phyloP scores from a whole-genome alignment of 2,329 filamentous ascomycete genomes.

The Colletotrichum sp. region DNA sequence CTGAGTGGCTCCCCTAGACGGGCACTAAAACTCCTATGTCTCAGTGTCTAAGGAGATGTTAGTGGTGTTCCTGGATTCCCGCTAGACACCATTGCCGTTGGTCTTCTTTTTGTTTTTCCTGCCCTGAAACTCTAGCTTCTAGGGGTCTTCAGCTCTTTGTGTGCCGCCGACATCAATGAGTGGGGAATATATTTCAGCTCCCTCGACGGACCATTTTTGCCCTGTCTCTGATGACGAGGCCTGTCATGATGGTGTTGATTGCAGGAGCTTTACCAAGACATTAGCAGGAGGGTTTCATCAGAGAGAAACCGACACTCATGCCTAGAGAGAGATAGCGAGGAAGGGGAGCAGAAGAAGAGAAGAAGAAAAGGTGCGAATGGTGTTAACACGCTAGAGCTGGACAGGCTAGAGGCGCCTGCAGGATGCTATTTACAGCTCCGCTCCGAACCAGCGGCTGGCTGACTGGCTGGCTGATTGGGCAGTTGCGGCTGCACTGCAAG shows the following conservation, averaged over 20 bases:
- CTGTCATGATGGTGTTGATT: not conserved
- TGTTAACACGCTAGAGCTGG: not conserved
- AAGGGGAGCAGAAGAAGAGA: not conserved
- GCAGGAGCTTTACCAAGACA: not conserved
- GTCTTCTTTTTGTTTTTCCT: not conserved
- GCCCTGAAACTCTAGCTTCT: not conserved
- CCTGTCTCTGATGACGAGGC: not conserved
- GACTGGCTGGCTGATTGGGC: not conserved
- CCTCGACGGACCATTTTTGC: not conserved
- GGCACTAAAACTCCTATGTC: too few relatives aligned
- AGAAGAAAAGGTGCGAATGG: not conserved
- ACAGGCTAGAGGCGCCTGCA: conserved; percentile 1
- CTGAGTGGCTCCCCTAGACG: too few relatives aligned
- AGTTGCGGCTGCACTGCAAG: not conserved
- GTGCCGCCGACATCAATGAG: not conserved
- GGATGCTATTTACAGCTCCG: conserved; percentile 9
- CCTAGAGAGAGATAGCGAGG: not conserved
- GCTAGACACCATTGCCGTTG: not conserved
- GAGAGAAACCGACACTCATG: not conserved
- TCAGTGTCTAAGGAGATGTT: not conserved
- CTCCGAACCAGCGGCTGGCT: not conserved
- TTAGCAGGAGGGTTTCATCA: not conserved
- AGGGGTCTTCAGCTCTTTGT: not conserved
- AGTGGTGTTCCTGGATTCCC: not conserved
- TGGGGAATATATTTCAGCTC: not conserved